These are phyloP conservation scores for Carpinus fangiana DNA, from an alignment of 306 rosid genomes.

Conservation along the genomic window DNA sequence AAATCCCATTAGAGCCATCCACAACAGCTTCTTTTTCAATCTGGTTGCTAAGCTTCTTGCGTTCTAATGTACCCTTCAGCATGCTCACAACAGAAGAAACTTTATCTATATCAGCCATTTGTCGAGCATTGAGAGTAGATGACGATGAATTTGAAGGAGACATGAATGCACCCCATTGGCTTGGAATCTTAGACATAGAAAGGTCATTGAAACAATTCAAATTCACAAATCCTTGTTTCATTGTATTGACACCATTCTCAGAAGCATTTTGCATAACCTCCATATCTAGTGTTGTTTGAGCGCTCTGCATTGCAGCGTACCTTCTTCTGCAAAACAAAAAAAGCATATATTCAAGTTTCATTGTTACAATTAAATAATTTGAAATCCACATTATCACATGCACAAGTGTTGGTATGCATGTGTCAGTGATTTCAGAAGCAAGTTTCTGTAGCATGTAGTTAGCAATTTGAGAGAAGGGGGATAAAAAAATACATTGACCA, in stretches of 20 bases:
- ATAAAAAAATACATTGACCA: not conserved
- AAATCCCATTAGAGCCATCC: conserved; percentile 44
- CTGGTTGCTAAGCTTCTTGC: conserved; percentile 60
- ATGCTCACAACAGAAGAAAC: conserved; percentile 85
- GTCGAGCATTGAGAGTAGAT: conserved; percentile 58
- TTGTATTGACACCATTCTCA: conserved; percentile 36
- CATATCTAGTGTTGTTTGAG: conserved; percentile 51
- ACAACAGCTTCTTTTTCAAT: conserved; percentile 53
- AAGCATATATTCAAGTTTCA: not conserved
- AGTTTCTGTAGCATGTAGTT: not conserved
- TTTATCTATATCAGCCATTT: conserved; percentile 66
- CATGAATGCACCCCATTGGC: conserved; percentile 64
- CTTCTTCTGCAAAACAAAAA: conserved; percentile 51
- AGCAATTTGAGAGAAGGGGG: not conserved
- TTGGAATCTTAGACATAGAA: conserved; percentile 50
- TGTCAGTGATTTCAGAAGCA: not conserved
- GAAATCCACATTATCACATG: conserved; percentile 7
- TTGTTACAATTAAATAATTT: not conserved
- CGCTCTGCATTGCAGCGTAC: conserved; percentile 75
- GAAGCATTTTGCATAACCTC: conserved; percentile 53
- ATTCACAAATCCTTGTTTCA: conserved; percentile 50
- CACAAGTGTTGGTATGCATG: conserved; percentile 1
- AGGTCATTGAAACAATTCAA: conserved; percentile 52
- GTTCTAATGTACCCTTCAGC: conserved; percentile 88
- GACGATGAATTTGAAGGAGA: conserved; percentile 82